A percentile compares a stretch with the other conserved stretches of the same genome.
Evolutionary conservation across 257 asterid genomes (phyloP).

Genomic region (Solanum pinnatisectum): DNA sequence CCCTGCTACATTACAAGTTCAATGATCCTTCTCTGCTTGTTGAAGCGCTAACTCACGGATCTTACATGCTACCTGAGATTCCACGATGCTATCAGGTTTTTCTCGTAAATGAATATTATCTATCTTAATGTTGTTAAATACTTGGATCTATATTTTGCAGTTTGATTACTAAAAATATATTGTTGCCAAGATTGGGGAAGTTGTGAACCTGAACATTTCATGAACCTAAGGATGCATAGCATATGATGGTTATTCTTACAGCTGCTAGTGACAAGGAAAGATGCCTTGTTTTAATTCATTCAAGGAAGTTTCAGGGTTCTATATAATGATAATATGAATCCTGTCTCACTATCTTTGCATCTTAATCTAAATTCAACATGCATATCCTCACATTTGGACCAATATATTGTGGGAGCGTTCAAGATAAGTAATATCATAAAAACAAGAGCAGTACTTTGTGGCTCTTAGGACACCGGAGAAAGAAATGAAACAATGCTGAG

Average conservation of each 20-base stretch:
- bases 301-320: not conserved
- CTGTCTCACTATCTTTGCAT: not conserved
- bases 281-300: not conserved
- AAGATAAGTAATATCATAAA: not conserved
- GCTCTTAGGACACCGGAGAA: not conserved
- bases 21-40: conserved; percentile 56
- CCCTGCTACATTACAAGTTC: conserved; percentile 45
- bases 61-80: conserved; percentile 75
- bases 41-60: conserved; percentile 78
- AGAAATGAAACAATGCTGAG: not conserved
- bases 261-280: not conserved
- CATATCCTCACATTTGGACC: not conserved
- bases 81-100: conserved; percentile 83
- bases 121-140: not conserved
- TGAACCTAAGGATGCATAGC: not conserved
- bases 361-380: not conserved
- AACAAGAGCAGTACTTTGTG: not conserved
- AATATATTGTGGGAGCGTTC: not conserved
- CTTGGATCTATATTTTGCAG: not conserved
- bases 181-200: not conserved
- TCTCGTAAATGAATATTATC: not conserved
- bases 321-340: not conserved
- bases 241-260: not conserved
- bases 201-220: not conserved
- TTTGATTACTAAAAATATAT: not conserved